Percentiles rank a stretch among this genome's conserved stretches.
phyloP scores from a whole-genome alignment of 2,329 filamentous ascomycete species.

The Fusarium sp. region DNA sequence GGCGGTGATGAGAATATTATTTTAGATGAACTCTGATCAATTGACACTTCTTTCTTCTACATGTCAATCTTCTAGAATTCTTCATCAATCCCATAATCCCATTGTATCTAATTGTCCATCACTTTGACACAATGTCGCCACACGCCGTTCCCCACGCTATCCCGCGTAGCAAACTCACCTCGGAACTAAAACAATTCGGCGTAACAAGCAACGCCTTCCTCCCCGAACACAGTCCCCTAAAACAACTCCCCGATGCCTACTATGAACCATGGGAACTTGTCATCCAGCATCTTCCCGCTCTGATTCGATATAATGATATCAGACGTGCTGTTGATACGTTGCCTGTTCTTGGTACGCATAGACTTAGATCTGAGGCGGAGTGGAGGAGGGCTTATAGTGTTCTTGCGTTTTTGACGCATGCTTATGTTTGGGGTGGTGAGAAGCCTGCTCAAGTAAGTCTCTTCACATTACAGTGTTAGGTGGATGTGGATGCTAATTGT shows the following conservation, averaged over 20 bases:
- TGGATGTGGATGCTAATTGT: conserved; percentile 21
- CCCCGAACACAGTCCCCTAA: conserved; percentile 74
- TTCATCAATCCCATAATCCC: background rate
- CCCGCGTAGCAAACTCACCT: conserved; percentile 27
- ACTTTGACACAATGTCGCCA: conserved; percentile 53
- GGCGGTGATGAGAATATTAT: conserved; percentile 11
- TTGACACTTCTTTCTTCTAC: background rate
- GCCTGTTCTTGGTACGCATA: conserved; percentile 75
- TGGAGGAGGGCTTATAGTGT: conserved; percentile 86
- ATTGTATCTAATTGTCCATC: background rate
- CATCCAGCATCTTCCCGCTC: conserved; percentile 71
- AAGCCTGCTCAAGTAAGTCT: conserved; percentile 73
- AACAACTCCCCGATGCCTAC: conserved; percentile 73
- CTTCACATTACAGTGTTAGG: accelerated
- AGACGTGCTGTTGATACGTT: conserved; percentile 71
- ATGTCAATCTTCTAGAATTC: background rate
- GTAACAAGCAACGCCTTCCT: conserved; percentile 77
- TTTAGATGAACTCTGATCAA: conserved; percentile 14
- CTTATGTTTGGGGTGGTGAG: conserved; percentile 89
- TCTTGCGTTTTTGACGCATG: conserved; percentile 82
- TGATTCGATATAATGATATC: conserved; percentile 71
- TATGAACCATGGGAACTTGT: conserved; percentile 84
- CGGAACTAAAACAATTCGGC: conserved; percentile 51
- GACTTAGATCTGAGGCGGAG: conserved; percentile 73
- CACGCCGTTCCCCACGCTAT: conserved; percentile 50